Conservation (phyloP, 257 asterid species). For the Fraxinus americana region DNA sequence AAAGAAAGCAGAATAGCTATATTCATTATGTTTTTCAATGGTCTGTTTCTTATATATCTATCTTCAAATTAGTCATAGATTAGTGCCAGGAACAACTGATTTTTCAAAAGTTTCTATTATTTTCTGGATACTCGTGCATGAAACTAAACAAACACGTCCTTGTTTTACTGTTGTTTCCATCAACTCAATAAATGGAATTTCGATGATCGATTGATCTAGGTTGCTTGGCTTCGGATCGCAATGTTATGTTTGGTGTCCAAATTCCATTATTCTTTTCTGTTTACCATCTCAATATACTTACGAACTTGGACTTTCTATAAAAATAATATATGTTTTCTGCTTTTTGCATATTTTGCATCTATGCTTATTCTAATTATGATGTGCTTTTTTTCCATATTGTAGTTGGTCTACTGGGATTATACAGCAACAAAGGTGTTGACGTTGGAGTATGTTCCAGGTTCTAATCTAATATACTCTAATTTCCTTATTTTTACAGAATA, state of each 20-base stretch:
- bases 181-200: background rate
- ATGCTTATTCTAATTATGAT: slow-evolving; percentile 13
- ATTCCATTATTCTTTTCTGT: background rate
- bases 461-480: slow-evolving; percentile 15
- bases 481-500: background rate
- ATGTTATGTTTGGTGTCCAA: background rate
- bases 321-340: background rate
- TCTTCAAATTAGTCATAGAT: background rate
- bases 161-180: background rate
- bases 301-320: background rate
- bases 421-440: slow-evolving; percentile 87
- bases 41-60: background rate
- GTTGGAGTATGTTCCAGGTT: slow-evolving; percentile 94
- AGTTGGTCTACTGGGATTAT: slow-evolving; percentile 94
- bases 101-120: background rate
- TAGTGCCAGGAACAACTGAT: background rate
- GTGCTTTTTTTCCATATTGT: slow-evolving; percentile 29
- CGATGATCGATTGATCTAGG: background rate
- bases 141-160: background rate
- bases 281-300: background rate
- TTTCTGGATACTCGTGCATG: background rate
- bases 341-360: background rate
- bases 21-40: too few relatives aligned
- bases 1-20: too few relatives aligned
- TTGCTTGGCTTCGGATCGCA: background rate